A percentile compares a stretch with the other conserved stretches of the same genome.
These are phyloP conservation scores for Boletus pseudo-olivaceus DNA, from an alignment of 768 basidiomycete species.

Conservation along the genomic window DNA sequence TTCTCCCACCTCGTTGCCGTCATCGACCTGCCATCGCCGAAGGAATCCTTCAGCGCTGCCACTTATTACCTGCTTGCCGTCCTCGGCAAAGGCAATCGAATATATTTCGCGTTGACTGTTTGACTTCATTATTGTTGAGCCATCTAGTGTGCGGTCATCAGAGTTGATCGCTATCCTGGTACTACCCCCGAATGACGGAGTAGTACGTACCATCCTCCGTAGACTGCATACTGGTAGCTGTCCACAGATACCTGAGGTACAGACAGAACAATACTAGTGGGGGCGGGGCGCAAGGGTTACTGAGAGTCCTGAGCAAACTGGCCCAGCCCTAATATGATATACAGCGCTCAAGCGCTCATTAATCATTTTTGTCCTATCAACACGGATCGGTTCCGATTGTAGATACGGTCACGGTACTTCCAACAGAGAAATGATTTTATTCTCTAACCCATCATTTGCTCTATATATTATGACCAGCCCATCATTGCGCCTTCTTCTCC, in stretches of 20 bases:
- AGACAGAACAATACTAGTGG: no score
- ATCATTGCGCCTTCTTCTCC: conserved; percentile 39
- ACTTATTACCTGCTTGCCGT: background rate
- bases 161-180: no score
- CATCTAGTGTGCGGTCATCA: background rate
- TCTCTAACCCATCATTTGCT: background rate
- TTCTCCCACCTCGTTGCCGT: background rate
- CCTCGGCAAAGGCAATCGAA: background rate
- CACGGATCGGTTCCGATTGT: no score
- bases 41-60: background rate
- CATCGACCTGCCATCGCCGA: background rate
- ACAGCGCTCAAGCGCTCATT: no score
- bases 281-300: no score
- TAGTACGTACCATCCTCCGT: background rate
- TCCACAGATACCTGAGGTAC: no score
- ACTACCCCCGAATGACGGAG: no score
- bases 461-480: background rate
- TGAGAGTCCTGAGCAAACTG: no score
- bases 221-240: background rate
- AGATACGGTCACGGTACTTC: no score
- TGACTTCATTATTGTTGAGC: background rate
- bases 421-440: background rate
- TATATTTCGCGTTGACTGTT: background rate
- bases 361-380: no score
- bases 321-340: no score